These are phyloP conservation scores for Pterocarpus santalinus DNA, from an alignment of 306 rosid genomes.

Conservation along the genomic window DNA sequence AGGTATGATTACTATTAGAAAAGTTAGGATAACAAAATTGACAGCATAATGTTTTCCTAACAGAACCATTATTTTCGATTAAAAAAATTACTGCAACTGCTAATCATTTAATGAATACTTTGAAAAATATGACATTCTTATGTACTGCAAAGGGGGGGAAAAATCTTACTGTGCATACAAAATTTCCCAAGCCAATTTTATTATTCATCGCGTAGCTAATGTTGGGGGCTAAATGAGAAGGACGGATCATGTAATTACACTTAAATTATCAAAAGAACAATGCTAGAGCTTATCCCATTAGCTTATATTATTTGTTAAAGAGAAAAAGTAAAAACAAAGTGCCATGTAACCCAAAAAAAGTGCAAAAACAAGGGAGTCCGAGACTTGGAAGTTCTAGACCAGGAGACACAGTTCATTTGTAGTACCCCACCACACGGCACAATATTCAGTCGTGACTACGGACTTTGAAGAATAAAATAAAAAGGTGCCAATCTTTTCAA, in stretches of 20 bases:
- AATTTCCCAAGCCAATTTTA: not conserved
- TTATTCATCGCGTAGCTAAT: not conserved
- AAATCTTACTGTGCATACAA: not conserved
- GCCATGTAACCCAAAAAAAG: not conserved
- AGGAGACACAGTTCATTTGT: not conserved
- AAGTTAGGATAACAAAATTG: not conserved
- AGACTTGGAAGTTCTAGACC: not conserved
- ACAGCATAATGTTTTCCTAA: not conserved
- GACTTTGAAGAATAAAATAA: not conserved
- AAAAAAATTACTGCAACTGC: too few species aligned
- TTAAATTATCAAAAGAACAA: not conserved
- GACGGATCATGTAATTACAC: not conserved
- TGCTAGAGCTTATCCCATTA: not conserved
- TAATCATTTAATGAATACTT: too few species aligned
- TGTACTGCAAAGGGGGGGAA: too few species aligned
- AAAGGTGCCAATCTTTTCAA: not conserved
- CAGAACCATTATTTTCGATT: too few species aligned
- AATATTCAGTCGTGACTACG: not conserved
- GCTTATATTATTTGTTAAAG: not conserved
- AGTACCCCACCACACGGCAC: slow-evolving; percentile 2
- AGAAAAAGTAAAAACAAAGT: not conserved
- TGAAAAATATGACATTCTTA: too few species aligned
- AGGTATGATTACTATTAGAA: not conserved
- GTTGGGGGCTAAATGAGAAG: not conserved
- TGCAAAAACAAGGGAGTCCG: not conserved